Evolutionary conservation across 768 basidiomycete genomes (phyloP), one percentile per base, ranked within the genome.

Genomic region (Tulasnella sp.): DNA sequence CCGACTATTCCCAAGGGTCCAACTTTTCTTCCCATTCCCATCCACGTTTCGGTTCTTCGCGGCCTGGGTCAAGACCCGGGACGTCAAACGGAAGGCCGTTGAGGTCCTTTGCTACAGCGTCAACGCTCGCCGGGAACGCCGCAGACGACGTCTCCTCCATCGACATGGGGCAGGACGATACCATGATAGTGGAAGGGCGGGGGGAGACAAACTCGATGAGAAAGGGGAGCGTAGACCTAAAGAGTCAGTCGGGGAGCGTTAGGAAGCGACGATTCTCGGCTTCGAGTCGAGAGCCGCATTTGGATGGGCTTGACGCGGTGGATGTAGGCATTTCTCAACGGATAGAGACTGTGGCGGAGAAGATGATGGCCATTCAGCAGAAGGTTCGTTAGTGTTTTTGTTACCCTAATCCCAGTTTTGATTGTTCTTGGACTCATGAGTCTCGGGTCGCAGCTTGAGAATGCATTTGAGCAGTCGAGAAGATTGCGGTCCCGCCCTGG

Each of bases 311-410:
- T 83, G 76, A 73, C 57, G 87, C 86, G n/a, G 85, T 88, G 14
- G 88, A 90, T 62, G 83, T 86, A 67, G 82, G 83, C 42, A 88
- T 92, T 67, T 85, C 79, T 62, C 76, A 82, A 65, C 82, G 83
- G 67, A 90, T 84, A 62, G 91, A 93, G 63, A 81, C 79, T 65
- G 92, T 96, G 55, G 84, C 87, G 23, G 80, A 86, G 67, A 89
- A 91, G 68, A 86, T 96, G 43, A 65, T 85, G 46, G 81, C 85
- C 68, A 93, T 96, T 58, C 90, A 94, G 70, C 81, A 86, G 62
- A 94, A 93, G 80, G 91, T 90, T 41, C 54, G 73, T 68, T 23
- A 31, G 3, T 27, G 2, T 19, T 11, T 15, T 25, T 8, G 19
- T 4, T 56, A 12, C 17, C 31, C 21, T 1, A 31, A 54, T 51